phyloP scores from a whole-genome alignment of 2,329 filamentous ascomycete species.

The Talaromyces sp. region DNA sequence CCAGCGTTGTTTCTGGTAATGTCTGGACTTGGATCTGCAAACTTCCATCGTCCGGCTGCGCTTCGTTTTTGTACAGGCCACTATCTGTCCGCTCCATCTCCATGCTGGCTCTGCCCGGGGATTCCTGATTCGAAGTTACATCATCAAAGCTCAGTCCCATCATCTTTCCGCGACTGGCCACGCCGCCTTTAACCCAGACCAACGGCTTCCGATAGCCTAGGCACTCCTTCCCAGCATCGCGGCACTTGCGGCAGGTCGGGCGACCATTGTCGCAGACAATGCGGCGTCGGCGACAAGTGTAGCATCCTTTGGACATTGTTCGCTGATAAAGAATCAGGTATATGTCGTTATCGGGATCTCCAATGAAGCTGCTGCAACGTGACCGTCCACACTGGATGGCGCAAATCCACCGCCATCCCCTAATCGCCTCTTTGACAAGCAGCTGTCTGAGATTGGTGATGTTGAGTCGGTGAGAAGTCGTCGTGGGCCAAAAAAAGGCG shows the following conservation, averaged over 20 bases:
- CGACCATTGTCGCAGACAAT: constrained; percentile 39
- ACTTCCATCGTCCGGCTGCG: neutral
- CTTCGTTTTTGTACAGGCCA: neutral
- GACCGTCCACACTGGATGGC: neutral
- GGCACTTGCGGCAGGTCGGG: constrained; percentile 38
- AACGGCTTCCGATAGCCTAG: constrained; percentile 39
- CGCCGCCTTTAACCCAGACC: constrained; percentile 39
- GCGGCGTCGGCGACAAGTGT: constrained; percentile 40
- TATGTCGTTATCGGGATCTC: neutral
- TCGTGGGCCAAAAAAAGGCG: neutral
- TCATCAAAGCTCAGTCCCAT: constrained; percentile 49
- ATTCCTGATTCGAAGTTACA: constrained; percentile 13
- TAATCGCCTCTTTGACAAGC: neutral
- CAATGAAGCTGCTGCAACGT: neutral
- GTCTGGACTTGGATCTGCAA: neutral
- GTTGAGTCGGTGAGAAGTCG: neutral
- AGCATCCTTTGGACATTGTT: constrained; percentile 37
- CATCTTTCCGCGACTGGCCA: constrained; percentile 44
- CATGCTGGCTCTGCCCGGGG: neutral
- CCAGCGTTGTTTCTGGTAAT: neutral
- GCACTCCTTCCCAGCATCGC: constrained; percentile 38
- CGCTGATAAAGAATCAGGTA: neutral
- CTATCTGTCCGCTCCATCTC: neutral
- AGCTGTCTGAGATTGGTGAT: neutral
- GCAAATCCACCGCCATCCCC: neutral